Conservation (phyloP, 495 filamentous ascomycete species). For the Penicillium soppii region DNA sequence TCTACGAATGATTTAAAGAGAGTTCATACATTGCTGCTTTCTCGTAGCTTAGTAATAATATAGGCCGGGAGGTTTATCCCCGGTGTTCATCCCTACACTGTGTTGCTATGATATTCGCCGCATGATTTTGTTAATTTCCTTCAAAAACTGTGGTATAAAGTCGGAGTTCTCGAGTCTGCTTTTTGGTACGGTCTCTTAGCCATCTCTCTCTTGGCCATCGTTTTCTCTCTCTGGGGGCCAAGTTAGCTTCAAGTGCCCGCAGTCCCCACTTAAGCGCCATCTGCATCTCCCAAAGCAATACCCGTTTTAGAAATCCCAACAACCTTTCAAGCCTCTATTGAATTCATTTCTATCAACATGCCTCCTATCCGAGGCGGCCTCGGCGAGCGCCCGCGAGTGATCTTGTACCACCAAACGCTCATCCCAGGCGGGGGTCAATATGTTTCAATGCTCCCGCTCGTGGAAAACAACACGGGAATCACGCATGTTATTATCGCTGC, state of each 20-base stretch:
- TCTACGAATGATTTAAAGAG: too few species aligned
- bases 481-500: slow-evolving; percentile 80
- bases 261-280: not conserved
- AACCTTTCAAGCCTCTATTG: not conserved
- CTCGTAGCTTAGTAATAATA: not conserved
- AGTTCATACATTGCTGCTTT: too few species aligned
- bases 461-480: slow-evolving; percentile 56
- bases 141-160: not conserved
- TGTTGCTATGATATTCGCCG: slow-evolving; percentile 5
- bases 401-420: slow-evolving; percentile 75
- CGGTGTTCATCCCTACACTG: not conserved
- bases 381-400: slow-evolving; percentile 44
- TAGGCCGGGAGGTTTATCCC: not conserved
- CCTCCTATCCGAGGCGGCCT: slow-evolving; percentile 30
- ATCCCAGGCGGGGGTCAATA: slow-evolving; percentile 50
- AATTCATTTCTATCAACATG: slow-evolving; percentile 18
- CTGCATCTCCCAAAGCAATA: not conserved
- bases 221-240: not conserved
- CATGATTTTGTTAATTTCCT: not conserved
- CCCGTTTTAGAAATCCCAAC: too few species aligned
- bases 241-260: not conserved
- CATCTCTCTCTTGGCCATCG: too few species aligned
- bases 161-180: not conserved
- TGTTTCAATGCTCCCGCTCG: slow-evolving; percentile 69
- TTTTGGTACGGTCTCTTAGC: too few species aligned